Evolutionary conservation across 225 moss, liverwort and hornwort genomes (phyloP).

Genomic region (Pseudisothecium myosuroides): DNA sequence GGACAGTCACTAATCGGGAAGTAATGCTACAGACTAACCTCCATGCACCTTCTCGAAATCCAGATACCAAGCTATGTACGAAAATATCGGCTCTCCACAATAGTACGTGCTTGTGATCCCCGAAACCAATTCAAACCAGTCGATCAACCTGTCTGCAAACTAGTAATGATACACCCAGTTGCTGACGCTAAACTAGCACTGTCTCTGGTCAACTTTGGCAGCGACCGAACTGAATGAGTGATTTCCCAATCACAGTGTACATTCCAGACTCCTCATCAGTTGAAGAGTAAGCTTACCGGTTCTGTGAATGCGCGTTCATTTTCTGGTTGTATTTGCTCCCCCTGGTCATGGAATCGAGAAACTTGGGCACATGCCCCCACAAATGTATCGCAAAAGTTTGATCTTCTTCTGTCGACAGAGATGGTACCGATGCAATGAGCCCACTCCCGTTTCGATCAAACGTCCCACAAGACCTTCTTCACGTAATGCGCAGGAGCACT

Average conservation of each 20-base stretch:
- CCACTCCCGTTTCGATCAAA: background rate
- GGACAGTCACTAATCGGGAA: too few species aligned
- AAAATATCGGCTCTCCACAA: background rate
- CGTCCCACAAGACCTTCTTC: background rate
- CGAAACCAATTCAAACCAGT: background rate
- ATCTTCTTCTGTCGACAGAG: background rate
- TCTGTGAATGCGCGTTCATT: background rate
- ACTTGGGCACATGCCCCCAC: too few species aligned
- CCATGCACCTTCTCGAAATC: too few species aligned
- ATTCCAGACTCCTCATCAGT: background rate
- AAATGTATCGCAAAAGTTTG: too few species aligned
- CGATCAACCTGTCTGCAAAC: background rate
- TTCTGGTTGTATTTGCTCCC: background rate
- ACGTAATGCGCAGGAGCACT: too few species aligned
- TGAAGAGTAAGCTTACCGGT: background rate
- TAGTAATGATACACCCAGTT: background rate
- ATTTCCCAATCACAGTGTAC: background rate
- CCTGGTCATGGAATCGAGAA: background rate
- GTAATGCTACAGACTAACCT: too few species aligned
- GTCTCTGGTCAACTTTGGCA: background rate
- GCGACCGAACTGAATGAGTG: background rate
- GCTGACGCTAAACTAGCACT: background rate
- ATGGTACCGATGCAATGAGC: background rate
- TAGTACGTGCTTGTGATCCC: background rate
- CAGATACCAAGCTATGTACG: too few species aligned